Evolutionary conservation across 2,329 filamentous ascomycete species (phyloP).

Genomic region (Microsporum canis): DNA sequence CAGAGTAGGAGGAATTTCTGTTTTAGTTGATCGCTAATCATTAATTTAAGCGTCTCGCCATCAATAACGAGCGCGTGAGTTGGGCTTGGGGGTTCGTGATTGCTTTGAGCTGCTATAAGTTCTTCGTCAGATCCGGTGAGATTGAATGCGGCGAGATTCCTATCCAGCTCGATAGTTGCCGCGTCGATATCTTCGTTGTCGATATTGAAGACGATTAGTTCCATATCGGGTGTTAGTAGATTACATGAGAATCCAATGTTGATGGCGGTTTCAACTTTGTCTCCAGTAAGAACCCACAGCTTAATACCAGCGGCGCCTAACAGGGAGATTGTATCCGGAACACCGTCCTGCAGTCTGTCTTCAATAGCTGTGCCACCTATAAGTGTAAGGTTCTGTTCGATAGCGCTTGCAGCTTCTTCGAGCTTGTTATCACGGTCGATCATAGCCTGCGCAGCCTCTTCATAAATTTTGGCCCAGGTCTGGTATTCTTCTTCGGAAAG

Average conservation of each 20-base stretch:
- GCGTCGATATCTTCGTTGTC: slow-evolving; percentile 58
- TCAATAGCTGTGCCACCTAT: slow-evolving; percentile 94
- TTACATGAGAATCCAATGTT: slow-evolving; percentile 99
- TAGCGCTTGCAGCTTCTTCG: slow-evolving; percentile 76
- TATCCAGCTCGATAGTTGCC: slow-evolving; percentile 62
- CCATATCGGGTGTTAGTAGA: slow-evolving; percentile 93
- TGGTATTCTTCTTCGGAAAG: slow-evolving; percentile 73
- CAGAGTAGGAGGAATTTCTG: slow-evolving; percentile 91
- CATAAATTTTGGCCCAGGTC: slow-evolving; percentile 75
- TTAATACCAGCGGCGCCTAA: slow-evolving; percentile 93
- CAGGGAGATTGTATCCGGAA: slow-evolving; percentile 87
- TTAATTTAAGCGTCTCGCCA: slow-evolving; percentile 81
- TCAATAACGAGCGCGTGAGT: slow-evolving; percentile 94
- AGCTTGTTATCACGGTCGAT: slow-evolving; percentile 84
- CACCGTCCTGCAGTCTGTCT: slow-evolving; percentile 90
- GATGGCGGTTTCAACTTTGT: slow-evolving; percentile 98
- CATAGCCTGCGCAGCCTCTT: slow-evolving; percentile 72
- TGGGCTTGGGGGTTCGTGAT: slow-evolving; percentile 72
- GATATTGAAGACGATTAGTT: slow-evolving; percentile 79
- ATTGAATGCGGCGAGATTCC: slow-evolving; percentile 59
- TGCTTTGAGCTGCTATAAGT: slow-evolving; percentile 62
- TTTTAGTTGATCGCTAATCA: slow-evolving; percentile 68
- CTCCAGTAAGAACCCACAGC: slow-evolving; percentile 93
- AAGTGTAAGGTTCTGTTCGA: slow-evolving; percentile 79
- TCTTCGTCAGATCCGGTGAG: slow-evolving; percentile 80